phyloP scores from a whole-genome alignment of 257 asterid genomes.

The Solanum gandarillasii region DNA sequence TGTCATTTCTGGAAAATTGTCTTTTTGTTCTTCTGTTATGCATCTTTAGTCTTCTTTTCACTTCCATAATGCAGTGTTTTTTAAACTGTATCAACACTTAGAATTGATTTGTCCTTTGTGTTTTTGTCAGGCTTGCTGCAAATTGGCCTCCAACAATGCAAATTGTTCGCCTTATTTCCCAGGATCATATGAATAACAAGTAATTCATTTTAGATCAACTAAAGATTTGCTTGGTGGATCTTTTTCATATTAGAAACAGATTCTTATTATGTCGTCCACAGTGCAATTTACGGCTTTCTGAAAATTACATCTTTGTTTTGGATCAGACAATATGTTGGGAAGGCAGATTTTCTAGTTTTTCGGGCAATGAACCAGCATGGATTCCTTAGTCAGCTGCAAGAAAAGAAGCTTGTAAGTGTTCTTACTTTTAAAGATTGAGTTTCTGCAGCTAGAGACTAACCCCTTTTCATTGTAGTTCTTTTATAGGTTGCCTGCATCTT shows the following conservation, averaged over 20 bases:
- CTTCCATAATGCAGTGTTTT: not conserved
- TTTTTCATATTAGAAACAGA: not conserved
- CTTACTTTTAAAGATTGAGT: not conserved
- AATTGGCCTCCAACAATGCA: slow-evolving; percentile 98
- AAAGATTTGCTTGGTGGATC: not conserved
- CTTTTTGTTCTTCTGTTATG: not conserved
- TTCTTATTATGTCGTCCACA: not conserved
- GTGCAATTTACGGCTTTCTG: not conserved
- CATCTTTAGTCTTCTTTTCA: not conserved
- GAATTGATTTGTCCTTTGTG: not conserved
- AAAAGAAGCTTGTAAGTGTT: slow-evolving; percentile 91
- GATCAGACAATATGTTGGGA: slow-evolving; percentile 86
- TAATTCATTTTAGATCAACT: slow-evolving; percentile 16
- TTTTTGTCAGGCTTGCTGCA: slow-evolving; percentile 72
- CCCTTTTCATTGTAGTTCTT: not conserved
- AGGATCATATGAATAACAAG: slow-evolving; percentile 99
- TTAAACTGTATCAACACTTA: not conserved
- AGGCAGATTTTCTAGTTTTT: slow-evolving; percentile 92
- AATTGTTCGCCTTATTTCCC: slow-evolving; percentile 93
- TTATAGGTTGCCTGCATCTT: not conserved
- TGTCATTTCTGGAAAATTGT: not conserved
- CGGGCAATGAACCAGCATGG: slow-evolving; percentile 99
- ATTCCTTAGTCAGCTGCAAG: slow-evolving; percentile 97
- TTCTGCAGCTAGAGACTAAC: not conserved
- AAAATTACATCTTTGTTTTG: not conserved